Percentiles rank a stretch among this genome's conserved stretches.
Evolutionary conservation across 331 rosid species (phyloP).

Genomic region (Ulmus americana): DNA sequence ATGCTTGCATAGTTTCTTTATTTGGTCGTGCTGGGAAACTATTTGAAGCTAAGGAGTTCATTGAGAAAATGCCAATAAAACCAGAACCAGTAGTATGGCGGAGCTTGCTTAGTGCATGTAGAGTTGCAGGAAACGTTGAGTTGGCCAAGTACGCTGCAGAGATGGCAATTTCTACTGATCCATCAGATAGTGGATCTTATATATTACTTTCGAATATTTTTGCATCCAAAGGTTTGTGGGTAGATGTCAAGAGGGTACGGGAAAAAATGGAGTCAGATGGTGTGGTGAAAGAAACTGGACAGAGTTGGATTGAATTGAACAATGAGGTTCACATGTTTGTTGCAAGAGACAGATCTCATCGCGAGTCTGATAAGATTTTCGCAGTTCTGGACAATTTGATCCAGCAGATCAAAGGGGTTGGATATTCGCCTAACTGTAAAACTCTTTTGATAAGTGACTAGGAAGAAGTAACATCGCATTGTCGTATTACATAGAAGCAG

Average conservation of each 20-base stretch:
- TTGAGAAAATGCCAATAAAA: slow-evolving; percentile 57
- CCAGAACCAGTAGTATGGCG: slow-evolving; percentile 77
- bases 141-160: slow-evolving; percentile 68
- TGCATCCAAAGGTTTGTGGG: slow-evolving; percentile 85
- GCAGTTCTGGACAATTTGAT: slow-evolving; percentile 39
- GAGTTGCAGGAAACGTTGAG: slow-evolving; percentile 60
- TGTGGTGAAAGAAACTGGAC: slow-evolving; percentile 66
- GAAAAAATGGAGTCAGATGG: slow-evolving; percentile 53
- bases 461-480: neutral
- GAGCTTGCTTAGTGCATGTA: slow-evolving; percentile 74
- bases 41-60: slow-evolving; percentile 57
- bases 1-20: slow-evolving; percentile 74
- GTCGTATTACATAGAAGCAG: too few species aligned
- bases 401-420: slow-evolving; percentile 48
- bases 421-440: slow-evolving; percentile 33
- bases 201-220: slow-evolving; percentile 68
- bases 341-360: slow-evolving; percentile 43
- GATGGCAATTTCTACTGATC: slow-evolving; percentile 68
- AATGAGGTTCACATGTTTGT: slow-evolving; percentile 45
- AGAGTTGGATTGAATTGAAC: slow-evolving; percentile 72
- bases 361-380: slow-evolving; percentile 30
- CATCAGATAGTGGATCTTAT: slow-evolving; percentile 70
- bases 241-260: slow-evolving; percentile 54
- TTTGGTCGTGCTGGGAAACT: slow-evolving; percentile 63
- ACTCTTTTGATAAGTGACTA: slow-evolving; percentile 32